phyloP scores from a whole-genome alignment of 768 basidiomycete species.

The Hygrophoropsis aurantiaca region DNA sequence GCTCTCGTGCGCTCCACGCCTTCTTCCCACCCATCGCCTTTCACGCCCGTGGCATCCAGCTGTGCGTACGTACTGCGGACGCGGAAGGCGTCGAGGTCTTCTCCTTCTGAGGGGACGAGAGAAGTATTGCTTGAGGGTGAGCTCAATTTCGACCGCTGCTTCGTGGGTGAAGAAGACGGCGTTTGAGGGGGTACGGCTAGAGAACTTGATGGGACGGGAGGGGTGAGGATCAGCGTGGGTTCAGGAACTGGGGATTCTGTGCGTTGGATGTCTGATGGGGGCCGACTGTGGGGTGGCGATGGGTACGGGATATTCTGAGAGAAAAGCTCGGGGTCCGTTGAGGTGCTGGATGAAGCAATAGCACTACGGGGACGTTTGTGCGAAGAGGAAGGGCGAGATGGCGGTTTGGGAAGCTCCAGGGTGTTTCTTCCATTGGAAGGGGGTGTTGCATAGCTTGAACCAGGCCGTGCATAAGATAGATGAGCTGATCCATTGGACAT shows the following conservation, averaged over 20 bases:
- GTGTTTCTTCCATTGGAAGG: conserved; percentile 12
- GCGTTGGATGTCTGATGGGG: conserved; percentile 20
- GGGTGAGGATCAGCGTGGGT: conserved; percentile 14
- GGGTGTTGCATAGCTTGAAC: conserved; percentile 17
- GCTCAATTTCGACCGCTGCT: conserved; percentile 29
- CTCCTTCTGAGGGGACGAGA: conserved; percentile 70
- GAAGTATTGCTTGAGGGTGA: conserved; percentile 54
- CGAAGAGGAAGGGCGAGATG: conserved; percentile 18
- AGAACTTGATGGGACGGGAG: conserved; percentile 18
- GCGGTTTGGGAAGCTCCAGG: conserved; percentile 25
- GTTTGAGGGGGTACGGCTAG: conserved; percentile 35
- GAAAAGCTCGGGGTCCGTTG: conserved; percentile 12
- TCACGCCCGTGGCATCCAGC: conserved; percentile 87
- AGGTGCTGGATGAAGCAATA: conserved; percentile 28
- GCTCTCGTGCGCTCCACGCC: conserved; percentile 93
- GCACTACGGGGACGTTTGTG: conserved; percentile 22
- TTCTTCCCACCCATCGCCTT: conserved; percentile 92
- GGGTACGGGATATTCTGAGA: conserved; percentile 21
- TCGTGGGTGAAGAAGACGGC: conserved; percentile 25
- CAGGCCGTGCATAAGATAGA: conserved; percentile 12
- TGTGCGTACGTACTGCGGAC: conserved; percentile 87
- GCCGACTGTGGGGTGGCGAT: conserved; percentile 27
- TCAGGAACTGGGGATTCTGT: conserved; percentile 25
- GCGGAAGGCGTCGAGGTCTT: conserved; percentile 80
- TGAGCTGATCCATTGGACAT: conserved; percentile 27